Evolutionary conservation across 768 basidiomycete genomes (phyloP).

Genomic region (Leccinum fibrillosum): DNA sequence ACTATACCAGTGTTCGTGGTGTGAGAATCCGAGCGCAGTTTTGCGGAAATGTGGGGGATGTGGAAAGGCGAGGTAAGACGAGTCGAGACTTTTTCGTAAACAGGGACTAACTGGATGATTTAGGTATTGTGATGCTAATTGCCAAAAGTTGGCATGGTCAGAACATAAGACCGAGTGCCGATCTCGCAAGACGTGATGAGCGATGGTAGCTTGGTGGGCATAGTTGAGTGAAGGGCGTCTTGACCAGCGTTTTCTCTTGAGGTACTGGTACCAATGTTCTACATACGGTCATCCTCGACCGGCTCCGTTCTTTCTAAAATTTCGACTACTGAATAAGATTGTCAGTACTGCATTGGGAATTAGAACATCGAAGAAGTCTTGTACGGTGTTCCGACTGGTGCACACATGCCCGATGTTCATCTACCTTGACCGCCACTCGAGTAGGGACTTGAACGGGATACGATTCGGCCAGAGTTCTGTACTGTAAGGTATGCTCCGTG

Average conservation of each 20-base stretch:
- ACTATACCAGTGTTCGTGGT: slow-evolving; percentile 60
- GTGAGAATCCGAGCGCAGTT: slow-evolving; percentile 58
- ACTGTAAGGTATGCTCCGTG: neutral
- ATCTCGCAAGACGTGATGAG: neutral
- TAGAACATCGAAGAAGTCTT: neutral
- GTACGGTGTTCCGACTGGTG: neutral
- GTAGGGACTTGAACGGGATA: too few species aligned
- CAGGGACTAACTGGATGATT: neutral
- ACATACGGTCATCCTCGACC: neutral
- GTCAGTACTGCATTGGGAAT: neutral
- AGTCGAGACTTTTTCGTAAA: neutral
- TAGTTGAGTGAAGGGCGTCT: neutral
- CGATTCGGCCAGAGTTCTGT: neutral
- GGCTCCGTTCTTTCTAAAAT: neutral
- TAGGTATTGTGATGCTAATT: slow-evolving; percentile 16
- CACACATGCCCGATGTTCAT: neutral
- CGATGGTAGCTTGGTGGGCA: neutral
- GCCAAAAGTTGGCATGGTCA: slow-evolving; percentile 14
- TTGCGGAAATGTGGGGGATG: slow-evolving; percentile 52
- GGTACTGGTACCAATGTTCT: neutral
- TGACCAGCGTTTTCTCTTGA: neutral
- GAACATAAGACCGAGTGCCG: slow-evolving; percentile 14
- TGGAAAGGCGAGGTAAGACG: slow-evolving; percentile 36
- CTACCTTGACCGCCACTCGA: neutral
- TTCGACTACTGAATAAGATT: neutral